Percentiles rank a stretch among this genome's conserved stretches.
These are phyloP conservation scores for Aspergillus unguis DNA, from an alignment of 2,329 filamentous ascomycete genomes.

Conservation along the genomic window DNA sequence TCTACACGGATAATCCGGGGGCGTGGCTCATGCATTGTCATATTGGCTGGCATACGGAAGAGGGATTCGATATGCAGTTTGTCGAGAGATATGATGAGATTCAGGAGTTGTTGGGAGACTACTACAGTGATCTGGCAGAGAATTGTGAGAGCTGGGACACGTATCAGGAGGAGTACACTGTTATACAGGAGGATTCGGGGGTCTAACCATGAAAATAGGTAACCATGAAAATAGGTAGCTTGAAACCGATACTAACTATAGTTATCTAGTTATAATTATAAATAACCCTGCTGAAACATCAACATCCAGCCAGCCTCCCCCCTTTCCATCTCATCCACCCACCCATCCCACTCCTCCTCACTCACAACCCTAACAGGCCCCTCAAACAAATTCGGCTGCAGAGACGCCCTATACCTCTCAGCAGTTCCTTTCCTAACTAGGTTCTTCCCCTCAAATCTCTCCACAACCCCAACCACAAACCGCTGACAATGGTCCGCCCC, in stretches of 20 bases:
- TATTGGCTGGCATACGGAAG: conserved; percentile 29
- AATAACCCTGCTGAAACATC: background rate
- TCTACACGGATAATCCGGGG: conserved; percentile 53
- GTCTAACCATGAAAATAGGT: background rate
- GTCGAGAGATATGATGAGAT: conserved; percentile 30
- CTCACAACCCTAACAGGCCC: background rate
- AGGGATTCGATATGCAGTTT: conserved; percentile 33
- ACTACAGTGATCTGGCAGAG: background rate
- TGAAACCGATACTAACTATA: too few species aligned
- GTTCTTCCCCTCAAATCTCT: background rate
- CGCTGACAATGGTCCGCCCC: background rate
- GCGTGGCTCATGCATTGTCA: conserved; percentile 37
- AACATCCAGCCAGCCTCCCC: background rate
- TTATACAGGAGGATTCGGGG: background rate
- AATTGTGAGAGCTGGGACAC: background rate
- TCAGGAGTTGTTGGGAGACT: conserved; percentile 11
- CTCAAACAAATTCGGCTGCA: background rate
- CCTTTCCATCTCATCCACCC: background rate
- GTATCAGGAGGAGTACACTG: background rate
- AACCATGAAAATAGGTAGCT: too few species aligned
- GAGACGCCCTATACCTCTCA: background rate
- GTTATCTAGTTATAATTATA: too few species aligned
- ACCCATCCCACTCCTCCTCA: background rate
- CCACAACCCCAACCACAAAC: background rate
- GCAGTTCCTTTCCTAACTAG: background rate